Conservation (phyloP, 176 grass and related monocot species). For the Bothriochloa decipiens region DNA sequence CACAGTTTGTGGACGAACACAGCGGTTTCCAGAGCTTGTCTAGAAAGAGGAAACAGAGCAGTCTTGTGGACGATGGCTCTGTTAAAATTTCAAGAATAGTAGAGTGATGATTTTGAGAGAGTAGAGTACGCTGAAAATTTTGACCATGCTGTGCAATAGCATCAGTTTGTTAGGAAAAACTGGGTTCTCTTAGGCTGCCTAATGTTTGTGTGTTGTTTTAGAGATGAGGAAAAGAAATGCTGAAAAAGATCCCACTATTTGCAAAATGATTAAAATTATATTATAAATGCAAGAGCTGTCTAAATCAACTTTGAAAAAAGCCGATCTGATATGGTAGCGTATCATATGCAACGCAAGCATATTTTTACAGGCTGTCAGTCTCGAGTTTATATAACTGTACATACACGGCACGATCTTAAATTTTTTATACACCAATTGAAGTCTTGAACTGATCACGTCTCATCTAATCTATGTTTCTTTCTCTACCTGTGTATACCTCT, state of each 20-base stretch:
- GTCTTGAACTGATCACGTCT: background rate
- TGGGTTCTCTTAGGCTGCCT: background rate
- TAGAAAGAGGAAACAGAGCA: slow-evolving; percentile 75
- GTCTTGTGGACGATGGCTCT: slow-evolving; percentile 62
- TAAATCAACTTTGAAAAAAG: background rate
- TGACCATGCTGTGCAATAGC: background rate
- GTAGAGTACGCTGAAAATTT: background rate
- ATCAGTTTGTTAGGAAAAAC: background rate
- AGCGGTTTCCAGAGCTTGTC: slow-evolving; percentile 68
- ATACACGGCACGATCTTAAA: background rate
- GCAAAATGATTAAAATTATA: background rate
- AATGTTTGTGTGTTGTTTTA: background rate
- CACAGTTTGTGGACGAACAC: slow-evolving; percentile 81
- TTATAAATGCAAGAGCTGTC: too few species aligned
- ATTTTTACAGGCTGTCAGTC: background rate
- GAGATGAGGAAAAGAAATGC: background rate
- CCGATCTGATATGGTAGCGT: background rate
- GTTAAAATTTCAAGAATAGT: slow-evolving; percentile 78
- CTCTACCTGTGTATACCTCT: background rate
- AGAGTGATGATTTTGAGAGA: slow-evolving; percentile 36
- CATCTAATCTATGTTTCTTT: background rate
- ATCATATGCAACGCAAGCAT: background rate
- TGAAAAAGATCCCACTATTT: background rate
- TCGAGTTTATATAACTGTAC: background rate
- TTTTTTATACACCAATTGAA: slow-evolving; percentile 1